Percentiles rank a stretch among this genome's conserved stretches.
Evolutionary conservation across 73 alveolate genomes (phyloP).

Genomic region (Paramecium tetraurelia): DNA sequence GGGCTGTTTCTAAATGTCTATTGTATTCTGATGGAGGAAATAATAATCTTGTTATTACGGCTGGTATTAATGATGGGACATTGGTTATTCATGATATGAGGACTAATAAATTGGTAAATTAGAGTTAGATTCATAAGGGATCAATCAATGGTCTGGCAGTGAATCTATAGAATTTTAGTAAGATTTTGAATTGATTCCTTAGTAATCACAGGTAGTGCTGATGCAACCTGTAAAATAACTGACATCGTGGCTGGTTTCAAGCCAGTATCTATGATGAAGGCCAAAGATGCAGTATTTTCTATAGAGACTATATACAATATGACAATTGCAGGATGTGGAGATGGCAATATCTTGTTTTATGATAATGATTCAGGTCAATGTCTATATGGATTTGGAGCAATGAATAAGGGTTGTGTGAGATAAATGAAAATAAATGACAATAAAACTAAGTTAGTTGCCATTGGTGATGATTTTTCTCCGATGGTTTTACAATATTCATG

Average conservation of each 20-base stretch:
- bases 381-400: slow-evolving; percentile 84
- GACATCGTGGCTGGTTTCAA: slow-evolving; percentile 87
- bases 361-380: slow-evolving; percentile 90
- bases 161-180: slow-evolving; percentile 38
- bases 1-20: slow-evolving; percentile 87
- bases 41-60: slow-evolving; percentile 80
- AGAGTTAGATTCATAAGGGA: slow-evolving; percentile 88
- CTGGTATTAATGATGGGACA: slow-evolving; percentile 95
- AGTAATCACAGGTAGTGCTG: slow-evolving; percentile 96
- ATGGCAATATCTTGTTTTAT: slow-evolving; percentile 93
- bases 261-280: slow-evolving; percentile 84
- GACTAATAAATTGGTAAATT: slow-evolving; percentile 74
- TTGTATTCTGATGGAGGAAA: slow-evolving; percentile 92
- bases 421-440: slow-evolving; percentile 47
- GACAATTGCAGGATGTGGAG: slow-evolving; percentile 97
- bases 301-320: slow-evolving; percentile 88
- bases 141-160: slow-evolving; percentile 81
- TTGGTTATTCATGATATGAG: slow-evolving; percentile 93
- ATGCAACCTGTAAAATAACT: slow-evolving; percentile 82
- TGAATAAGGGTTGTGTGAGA: slow-evolving; percentile 60
- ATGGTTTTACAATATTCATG: slow-evolving; percentile 45
- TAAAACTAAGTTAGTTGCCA: slow-evolving; percentile 46
- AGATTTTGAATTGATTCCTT: background rate
- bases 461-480: slow-evolving; percentile 60
- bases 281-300: slow-evolving; percentile 96